phyloP scores from a whole-genome alignment of 169 alveolate species.

The Plasmodium gaboni region DNA sequence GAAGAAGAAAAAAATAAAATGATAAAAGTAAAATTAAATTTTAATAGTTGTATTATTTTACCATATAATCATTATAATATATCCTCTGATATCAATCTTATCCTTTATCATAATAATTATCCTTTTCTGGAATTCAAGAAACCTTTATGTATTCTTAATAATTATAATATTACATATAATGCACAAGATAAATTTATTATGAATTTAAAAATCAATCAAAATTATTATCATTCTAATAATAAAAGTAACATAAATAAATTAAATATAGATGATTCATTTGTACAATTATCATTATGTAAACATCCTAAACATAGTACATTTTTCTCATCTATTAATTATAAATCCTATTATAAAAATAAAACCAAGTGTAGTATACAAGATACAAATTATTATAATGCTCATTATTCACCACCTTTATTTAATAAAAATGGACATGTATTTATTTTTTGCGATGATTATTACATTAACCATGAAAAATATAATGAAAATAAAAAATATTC shows the following conservation, averaged over 20 bases:
- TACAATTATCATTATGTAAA: constrained; percentile 38
- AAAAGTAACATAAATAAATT: neutral
- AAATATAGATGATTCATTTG: constrained; percentile 5
- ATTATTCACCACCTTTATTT: constrained; percentile 55
- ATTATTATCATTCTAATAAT: neutral
- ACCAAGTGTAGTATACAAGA: constrained; percentile 26
- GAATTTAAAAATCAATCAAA: constrained; percentile 4
- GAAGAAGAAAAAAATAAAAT: constrained; percentile 2
- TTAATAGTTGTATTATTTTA: constrained; percentile 28
- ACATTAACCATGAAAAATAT: too few species aligned
- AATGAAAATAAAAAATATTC: neutral
- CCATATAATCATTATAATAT: constrained; percentile 41
- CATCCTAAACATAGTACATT: constrained; percentile 62
- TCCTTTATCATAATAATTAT: constrained; percentile 38
- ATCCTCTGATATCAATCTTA: constrained; percentile 16
- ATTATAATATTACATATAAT: constrained; percentile 37
- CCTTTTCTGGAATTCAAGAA: constrained; percentile 26
- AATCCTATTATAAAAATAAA: constrained; percentile 11
- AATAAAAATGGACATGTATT: constrained; percentile 15
- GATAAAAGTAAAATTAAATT: constrained; percentile 31
- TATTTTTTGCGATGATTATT: constrained; percentile 38
- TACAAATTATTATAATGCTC: neutral
- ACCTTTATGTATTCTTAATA: constrained; percentile 5
- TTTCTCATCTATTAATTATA: constrained; percentile 12
- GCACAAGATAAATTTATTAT: constrained; percentile 21